A percentile compares a stretch with the other conserved stretches of the same genome.
phyloP scores from a whole-genome alignment of 148 eudicot genomes.

The Chenopodium berlandieri region DNA sequence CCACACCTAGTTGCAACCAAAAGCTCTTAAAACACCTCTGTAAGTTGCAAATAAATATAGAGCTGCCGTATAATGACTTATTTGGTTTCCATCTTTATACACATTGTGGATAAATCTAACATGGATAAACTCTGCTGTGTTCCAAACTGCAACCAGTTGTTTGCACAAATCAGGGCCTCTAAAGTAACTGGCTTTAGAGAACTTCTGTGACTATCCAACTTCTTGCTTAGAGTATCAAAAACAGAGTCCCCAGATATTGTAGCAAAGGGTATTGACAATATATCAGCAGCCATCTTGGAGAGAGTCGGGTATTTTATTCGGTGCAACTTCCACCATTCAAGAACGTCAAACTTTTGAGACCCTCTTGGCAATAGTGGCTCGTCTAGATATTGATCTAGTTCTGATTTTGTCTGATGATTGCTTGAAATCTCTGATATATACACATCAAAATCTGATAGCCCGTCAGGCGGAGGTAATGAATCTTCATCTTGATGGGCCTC shows the following conservation, averaged over 20 bases:
- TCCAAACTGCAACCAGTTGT: constrained; percentile 66
- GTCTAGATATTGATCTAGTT: constrained; percentile 70
- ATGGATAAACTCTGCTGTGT: background rate
- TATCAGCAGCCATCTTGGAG: constrained; percentile 75
- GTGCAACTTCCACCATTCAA: constrained; percentile 85
- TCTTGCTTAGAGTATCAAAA: constrained; percentile 47
- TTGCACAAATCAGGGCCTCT: constrained; percentile 66
- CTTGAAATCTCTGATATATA: constrained; percentile 50
- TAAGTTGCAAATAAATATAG: background rate
- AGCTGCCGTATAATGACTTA: background rate
- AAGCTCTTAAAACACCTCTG: background rate
- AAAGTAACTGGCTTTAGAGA: constrained; percentile 44
- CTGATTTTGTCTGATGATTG: constrained; percentile 47
- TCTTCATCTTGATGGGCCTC: constrained; percentile 44
- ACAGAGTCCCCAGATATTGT: constrained; percentile 53
- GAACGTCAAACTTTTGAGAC: constrained; percentile 54
- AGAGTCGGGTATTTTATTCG: constrained; percentile 60
- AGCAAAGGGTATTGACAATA: constrained; percentile 59
- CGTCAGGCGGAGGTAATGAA: constrained; percentile 33
- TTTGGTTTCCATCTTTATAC: constrained; percentile 16
- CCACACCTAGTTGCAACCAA: background rate
- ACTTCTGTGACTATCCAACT: constrained; percentile 47
- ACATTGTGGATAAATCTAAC: constrained; percentile 15
- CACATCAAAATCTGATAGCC: constrained; percentile 54
- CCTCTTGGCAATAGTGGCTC: constrained; percentile 62